Conservation (phyloP, 2,329 filamentous ascomycete genomes). For the Lachnellula hyalina region DNA sequence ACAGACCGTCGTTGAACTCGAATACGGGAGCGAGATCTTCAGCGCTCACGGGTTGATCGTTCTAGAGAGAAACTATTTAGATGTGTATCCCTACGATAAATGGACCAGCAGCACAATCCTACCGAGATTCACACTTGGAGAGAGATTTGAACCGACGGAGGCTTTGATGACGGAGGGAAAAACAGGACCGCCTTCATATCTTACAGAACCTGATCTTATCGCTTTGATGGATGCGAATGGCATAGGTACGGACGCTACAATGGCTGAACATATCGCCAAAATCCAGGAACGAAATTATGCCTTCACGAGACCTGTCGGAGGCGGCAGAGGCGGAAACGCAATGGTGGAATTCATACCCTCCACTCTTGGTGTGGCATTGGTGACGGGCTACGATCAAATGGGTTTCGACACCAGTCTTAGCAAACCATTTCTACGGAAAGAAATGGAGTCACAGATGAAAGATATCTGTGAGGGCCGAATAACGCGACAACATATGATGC, state of each 20-base stretch:
- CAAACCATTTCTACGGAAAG: conserved; percentile 93
- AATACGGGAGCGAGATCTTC: conserved; percentile 80
- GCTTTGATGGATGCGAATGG: conserved; percentile 97
- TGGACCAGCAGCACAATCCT: conserved; percentile 86
- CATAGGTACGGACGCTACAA: conserved; percentile 96
- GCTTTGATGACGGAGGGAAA: conserved; percentile 88
- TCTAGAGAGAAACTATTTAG: conserved; percentile 83
- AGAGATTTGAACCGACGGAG: conserved; percentile 81
- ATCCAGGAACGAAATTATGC: conserved; percentile 90
- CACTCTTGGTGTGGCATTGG: conserved; percentile 81
- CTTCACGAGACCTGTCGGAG: conserved; percentile 51
- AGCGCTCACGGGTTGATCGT: conserved; percentile 79
- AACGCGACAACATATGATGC: conserved; percentile 68
- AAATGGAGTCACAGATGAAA: conserved; percentile 97
- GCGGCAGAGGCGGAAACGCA: conserved; percentile 31
- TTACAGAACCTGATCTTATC: conserved; percentile 94
- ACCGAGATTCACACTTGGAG: conserved; percentile 72
- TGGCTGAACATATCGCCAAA: conserved; percentile 97
- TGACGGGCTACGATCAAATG: conserved; percentile 92
- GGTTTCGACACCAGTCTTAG: conserved; percentile 87
- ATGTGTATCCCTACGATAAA: conserved; percentile 93
- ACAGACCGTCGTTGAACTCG: conserved; percentile 78
- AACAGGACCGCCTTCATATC: conserved; percentile 75
- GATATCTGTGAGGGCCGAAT: conserved; percentile 87
- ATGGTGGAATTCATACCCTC: conserved; percentile 84